A percentile compares a stretch with the other conserved stretches of the same genome.
These are phyloP conservation scores for Colletotrichum gloeosporioides DNA, from an alignment of 2,329 filamentous ascomycete genomes.

Conservation along the genomic window DNA sequence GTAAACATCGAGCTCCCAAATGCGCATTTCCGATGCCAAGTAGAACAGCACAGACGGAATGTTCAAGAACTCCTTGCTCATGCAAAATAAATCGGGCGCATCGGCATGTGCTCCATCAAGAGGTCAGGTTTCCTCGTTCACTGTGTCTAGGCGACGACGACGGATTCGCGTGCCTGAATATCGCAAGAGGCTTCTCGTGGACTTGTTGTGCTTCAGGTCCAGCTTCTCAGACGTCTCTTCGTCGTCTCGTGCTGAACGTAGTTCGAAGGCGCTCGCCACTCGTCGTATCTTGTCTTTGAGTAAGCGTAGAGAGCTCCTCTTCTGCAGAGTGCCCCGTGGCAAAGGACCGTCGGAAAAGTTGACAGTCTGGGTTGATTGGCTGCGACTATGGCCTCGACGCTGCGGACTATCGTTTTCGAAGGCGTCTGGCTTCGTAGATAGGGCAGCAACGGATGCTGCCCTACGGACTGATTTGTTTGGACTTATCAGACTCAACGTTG, in stretches of 20 bases:
- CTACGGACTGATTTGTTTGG: not conserved
- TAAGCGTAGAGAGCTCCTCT: not conserved
- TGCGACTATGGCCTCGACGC: not conserved
- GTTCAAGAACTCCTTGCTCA: not conserved
- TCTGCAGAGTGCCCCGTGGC: not conserved
- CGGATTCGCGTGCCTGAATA: not conserved
- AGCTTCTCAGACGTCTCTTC: not conserved
- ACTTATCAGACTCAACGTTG: not conserved
- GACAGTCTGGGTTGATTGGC: not conserved
- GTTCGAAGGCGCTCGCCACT: slow-evolving; percentile 17
- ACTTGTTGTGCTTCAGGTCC: not conserved
- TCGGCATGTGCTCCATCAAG: not conserved
- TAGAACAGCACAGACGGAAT: not conserved
- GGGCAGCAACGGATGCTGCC: not conserved
- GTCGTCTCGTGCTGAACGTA: not conserved
- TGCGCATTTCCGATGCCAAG: not conserved
- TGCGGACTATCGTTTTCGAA: not conserved
- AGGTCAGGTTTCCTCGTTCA: slow-evolving; percentile 3
- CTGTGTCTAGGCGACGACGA: slow-evolving; percentile 1
- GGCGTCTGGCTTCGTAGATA: not conserved
- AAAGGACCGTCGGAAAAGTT: not conserved
- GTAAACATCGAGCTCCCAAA: not conserved
- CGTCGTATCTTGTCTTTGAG: slow-evolving; percentile 10
- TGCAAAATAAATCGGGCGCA: not conserved
- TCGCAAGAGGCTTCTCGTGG: slow-evolving; percentile 2